Evolutionary conservation across 73 alveolate species (phyloP).

Genomic region (Tetrahymena malaccensis): DNA sequence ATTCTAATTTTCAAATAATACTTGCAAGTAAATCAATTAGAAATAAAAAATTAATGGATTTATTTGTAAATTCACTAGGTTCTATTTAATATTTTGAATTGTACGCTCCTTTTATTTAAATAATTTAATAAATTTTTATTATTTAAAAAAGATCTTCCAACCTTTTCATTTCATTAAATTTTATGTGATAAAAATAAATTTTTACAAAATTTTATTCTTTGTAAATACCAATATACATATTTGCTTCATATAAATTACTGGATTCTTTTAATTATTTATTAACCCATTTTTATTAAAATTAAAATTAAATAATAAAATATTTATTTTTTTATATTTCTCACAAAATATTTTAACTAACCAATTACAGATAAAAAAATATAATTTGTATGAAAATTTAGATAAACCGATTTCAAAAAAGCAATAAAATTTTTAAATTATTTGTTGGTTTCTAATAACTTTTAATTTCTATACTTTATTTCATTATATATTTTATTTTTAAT

Average conservation of each 20-base stretch:
- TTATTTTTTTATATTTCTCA: too few relatives aligned
- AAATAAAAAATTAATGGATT: not conserved
- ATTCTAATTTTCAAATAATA: too few relatives aligned
- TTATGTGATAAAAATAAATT: not conserved
- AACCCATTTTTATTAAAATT: too few relatives aligned
- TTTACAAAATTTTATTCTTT: not conserved
- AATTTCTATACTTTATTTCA: too few relatives aligned
- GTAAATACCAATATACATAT: too few relatives aligned
- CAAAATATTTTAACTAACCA: not conserved
- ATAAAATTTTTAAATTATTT: too few relatives aligned
- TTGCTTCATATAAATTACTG: not conserved
- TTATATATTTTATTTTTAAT: too few relatives aligned
- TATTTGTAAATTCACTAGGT: not conserved
- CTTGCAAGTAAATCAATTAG: not conserved
- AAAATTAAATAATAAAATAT: too few relatives aligned
- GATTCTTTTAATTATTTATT: not conserved
- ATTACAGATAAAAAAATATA: too few relatives aligned
- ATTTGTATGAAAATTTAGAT: too few relatives aligned
- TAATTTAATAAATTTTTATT: not conserved
- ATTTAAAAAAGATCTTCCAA: not conserved
- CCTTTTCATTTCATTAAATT: not conserved
- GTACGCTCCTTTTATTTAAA: not conserved
- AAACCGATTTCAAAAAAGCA: too few relatives aligned
- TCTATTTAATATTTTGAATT: not conserved
- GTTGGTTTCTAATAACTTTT: too few relatives aligned